These are phyloP conservation scores for Telopea speciosissima DNA, from an alignment of 177 flowering plant genomes.

Conservation along the genomic window DNA sequence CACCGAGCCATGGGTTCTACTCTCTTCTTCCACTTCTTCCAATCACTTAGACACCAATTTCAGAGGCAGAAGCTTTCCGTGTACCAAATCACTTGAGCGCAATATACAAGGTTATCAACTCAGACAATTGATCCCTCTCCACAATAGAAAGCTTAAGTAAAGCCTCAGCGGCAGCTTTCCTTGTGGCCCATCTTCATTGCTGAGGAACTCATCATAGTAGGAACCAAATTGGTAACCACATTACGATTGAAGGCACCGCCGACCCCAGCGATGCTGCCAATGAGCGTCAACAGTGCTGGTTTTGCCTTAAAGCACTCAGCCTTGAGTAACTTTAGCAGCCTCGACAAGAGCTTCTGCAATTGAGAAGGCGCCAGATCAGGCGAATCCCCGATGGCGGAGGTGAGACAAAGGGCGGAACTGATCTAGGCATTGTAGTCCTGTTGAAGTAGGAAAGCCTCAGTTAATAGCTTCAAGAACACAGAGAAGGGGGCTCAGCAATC, in stretches of 20 bases:
- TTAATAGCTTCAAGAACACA: slow-evolving; percentile 50
- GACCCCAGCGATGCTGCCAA: slow-evolving; percentile 55
- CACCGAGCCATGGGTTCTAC: too few relatives aligned
- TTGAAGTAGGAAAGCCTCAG: slow-evolving; percentile 63
- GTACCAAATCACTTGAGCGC: too few relatives aligned
- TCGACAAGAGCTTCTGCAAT: slow-evolving; percentile 47
- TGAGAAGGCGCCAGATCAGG: slow-evolving; percentile 45
- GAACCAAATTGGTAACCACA: slow-evolving; percentile 43
- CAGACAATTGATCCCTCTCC: slow-evolving; percentile 51
- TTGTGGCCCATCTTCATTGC: slow-evolving; percentile 77
- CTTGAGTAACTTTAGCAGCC: slow-evolving; percentile 56
- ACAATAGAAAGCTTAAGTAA: slow-evolving; percentile 49
- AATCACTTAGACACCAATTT: too few relatives aligned
- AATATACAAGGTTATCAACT: too few relatives aligned
- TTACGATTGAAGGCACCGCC: slow-evolving; percentile 32
- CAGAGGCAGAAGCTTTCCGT: too few relatives aligned
- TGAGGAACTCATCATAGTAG: slow-evolving; percentile 51
- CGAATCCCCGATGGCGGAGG: slow-evolving; percentile 56
- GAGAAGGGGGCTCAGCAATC: slow-evolving; percentile 43
- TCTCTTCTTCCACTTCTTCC: too few relatives aligned
- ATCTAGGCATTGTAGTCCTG: slow-evolving; percentile 60
- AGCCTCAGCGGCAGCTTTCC: slow-evolving; percentile 84
- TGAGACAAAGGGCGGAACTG: slow-evolving; percentile 69
- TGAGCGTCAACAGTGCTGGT: slow-evolving; percentile 49
- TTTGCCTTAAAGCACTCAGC: slow-evolving; percentile 70